phyloP scores from a whole-genome alignment of 352 stramenopile species.

The Globisporangium perplexum region DNA sequence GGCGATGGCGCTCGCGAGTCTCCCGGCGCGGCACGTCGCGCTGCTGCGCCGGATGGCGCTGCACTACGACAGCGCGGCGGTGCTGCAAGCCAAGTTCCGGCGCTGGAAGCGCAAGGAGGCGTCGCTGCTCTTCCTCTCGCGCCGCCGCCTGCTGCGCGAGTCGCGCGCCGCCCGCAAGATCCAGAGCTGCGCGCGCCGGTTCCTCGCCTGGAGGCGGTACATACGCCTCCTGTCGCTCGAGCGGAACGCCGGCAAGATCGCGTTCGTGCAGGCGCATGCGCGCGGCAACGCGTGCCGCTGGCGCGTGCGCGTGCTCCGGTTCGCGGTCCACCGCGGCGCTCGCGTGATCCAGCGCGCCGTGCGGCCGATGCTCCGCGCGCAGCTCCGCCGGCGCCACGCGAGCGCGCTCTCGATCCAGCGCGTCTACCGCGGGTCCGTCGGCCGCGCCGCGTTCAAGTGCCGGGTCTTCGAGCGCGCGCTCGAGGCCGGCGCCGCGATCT shows the following conservation, averaged over 20 bases:
- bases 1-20: conserved; percentile 18
- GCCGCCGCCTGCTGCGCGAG: conserved; percentile 31
- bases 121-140: conserved; percentile 32
- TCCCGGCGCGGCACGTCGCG: conserved; percentile 28
- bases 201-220: conserved; percentile 45
- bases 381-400: conserved; percentile 21
- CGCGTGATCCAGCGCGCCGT: conserved; percentile 42
- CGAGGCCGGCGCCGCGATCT: conserved; percentile 19
- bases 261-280: conserved; percentile 36
- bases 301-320: conserved; percentile 21
- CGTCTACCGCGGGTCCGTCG: conserved; percentile 34
- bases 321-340: conserved; percentile 19
- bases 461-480: conserved; percentile 19
- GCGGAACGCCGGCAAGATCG: conserved; percentile 26
- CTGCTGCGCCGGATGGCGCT: conserved; percentile 24
- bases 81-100: conserved; percentile 38
- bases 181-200: conserved; percentile 34
- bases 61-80: conserved; percentile 30
- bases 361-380: conserved; percentile 20
- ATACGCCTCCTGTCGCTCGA: conserved; percentile 35
- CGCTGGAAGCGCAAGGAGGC: conserved; percentile 36
- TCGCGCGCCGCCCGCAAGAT: conserved; percentile 43
- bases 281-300: conserved; percentile 34
- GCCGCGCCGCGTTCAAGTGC: conserved; percentile 15
- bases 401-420: conserved; percentile 44